These are phyloP conservation scores for Diaporthe sp. DNA, from an alignment of 2,329 filamentous ascomycete species.

Conservation along the genomic window DNA sequence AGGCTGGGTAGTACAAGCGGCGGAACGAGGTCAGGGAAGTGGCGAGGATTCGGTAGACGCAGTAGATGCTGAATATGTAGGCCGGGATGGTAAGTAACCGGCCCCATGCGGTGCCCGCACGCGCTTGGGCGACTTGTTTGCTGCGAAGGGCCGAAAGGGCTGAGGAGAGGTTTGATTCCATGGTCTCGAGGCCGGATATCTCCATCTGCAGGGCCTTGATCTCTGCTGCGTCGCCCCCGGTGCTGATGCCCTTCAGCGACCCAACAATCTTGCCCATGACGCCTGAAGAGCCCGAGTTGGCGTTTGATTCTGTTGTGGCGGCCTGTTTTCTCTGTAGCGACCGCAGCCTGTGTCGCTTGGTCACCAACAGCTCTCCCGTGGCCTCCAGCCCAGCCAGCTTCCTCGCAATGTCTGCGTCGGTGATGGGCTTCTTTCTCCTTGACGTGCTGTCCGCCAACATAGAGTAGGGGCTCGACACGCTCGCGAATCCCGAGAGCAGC, in stretches of 20 bases:
- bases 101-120: conserved; percentile 75
- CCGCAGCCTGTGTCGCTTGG: conserved; percentile 79
- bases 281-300: conserved; percentile 56
- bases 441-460: conserved; percentile 74
- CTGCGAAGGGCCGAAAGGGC: conserved; percentile 72
- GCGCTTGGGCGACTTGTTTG: conserved; percentile 71
- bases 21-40: conserved; percentile 76
- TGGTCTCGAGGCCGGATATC: conserved; percentile 81
- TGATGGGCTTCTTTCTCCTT: conserved; percentile 65
- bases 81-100: conserved; percentile 70
- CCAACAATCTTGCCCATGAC: conserved; percentile 81
- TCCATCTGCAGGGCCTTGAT: conserved; percentile 76
- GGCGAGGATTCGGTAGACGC: conserved; percentile 82
- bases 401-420: conserved; percentile 78
- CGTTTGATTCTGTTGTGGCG: conserved; percentile 35
- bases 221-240: conserved; percentile 68
- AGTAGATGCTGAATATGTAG: conserved; percentile 82
- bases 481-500: conserved; percentile 86
- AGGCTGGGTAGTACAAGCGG: conserved; percentile 59
- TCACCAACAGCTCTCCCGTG: conserved; percentile 80
- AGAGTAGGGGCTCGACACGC: conserved; percentile 89
- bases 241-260: conserved; percentile 65
- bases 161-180: conserved; percentile 77
- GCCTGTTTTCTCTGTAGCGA: conserved; percentile 72
- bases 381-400: conserved; percentile 84